Percentiles rank a stretch among this genome's conserved stretches.
phyloP scores from a whole-genome alignment of 208 protist species.

The Crithidia sp. region DNA sequence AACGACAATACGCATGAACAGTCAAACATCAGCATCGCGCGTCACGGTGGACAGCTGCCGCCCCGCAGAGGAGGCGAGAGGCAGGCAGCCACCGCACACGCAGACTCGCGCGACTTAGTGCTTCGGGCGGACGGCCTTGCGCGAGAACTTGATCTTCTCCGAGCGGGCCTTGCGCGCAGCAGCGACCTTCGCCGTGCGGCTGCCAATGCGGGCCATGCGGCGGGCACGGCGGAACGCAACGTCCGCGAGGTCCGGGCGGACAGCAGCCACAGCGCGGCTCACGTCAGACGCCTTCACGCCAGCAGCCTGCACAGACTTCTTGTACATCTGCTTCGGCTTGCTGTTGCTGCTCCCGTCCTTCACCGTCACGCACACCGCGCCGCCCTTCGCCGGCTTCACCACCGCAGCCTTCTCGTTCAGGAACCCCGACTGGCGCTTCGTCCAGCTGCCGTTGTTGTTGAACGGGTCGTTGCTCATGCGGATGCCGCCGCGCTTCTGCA shows the following conservation, averaged over 20 bases:
- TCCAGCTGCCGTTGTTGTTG: slow-evolving; percentile 91
- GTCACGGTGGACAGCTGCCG: not conserved
- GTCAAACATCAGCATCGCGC: slow-evolving; percentile 10
- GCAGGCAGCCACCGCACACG: not conserved
- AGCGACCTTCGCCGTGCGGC: slow-evolving; percentile 65
- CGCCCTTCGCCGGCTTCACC: slow-evolving; percentile 73
- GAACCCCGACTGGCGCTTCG: slow-evolving; percentile 86
- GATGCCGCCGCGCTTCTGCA: slow-evolving; percentile 83
- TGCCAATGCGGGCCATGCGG: slow-evolving; percentile 65
- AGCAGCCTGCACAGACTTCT: slow-evolving; percentile 67
- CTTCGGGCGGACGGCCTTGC: slow-evolving; percentile 79
- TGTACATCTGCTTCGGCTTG: slow-evolving; percentile 83
- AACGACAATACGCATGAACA: slow-evolving; percentile 3
- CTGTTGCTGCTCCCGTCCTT: slow-evolving; percentile 76
- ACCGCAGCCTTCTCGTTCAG: slow-evolving; percentile 73
- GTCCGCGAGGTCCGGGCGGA: slow-evolving; percentile 84
- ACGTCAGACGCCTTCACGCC: slow-evolving; percentile 78
- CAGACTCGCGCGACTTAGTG: slow-evolving; percentile 32
- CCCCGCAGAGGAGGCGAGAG: too few relatives aligned
- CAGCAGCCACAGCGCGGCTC: slow-evolving; percentile 67
- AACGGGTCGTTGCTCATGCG: slow-evolving; percentile 87
- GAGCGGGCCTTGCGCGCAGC: slow-evolving; percentile 86
- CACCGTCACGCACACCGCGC: slow-evolving; percentile 67
- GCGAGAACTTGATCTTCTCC: slow-evolving; percentile 70
- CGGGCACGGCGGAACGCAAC: slow-evolving; percentile 82